Conservation (phyloP, 768 basidiomycete species). For the Rhodotorula diobovata region DNA sequence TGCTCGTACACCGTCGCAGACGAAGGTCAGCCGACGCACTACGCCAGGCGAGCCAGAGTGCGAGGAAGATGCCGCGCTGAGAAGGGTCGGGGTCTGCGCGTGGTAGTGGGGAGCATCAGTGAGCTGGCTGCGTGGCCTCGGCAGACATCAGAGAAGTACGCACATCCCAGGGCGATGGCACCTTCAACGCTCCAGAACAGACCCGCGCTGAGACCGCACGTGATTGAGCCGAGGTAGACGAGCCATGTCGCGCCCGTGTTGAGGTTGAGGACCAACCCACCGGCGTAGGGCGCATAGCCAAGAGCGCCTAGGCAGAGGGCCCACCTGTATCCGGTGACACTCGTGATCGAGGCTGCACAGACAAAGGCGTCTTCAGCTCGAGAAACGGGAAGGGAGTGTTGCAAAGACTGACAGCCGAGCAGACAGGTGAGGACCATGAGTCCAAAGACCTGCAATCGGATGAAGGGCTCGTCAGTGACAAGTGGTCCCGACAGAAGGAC, state of each 20-base stretch:
- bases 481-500: neutral
- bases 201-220: constrained; percentile 43
- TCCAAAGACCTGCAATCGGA: constrained; percentile 11
- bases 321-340: constrained; percentile 7
- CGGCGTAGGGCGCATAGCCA: constrained; percentile 39
- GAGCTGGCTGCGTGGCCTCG: neutral
- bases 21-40: no score
- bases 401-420: neutral
- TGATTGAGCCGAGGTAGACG: constrained; percentile 41
- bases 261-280: constrained; percentile 44
- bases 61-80: constrained; percentile 25
- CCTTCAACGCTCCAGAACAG: constrained; percentile 39
- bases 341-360: neutral
- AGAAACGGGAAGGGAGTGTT: neutral
- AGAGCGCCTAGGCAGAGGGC: constrained; percentile 12
- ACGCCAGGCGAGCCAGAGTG: constrained; percentile 42
- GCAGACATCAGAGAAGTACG: constrained; percentile 1
- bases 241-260: constrained; percentile 42
- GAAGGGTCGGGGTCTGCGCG: constrained; percentile 6
- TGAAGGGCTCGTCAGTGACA: no score
- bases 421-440: constrained; percentile 32
- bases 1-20: no score
- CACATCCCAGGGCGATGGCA: constrained; percentile 45
- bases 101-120: neutral
- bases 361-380: no score